Evolutionary conservation across 768 basidiomycete species (phyloP), one percentile per base, ranked within the genome.

Genomic region (Phanerodontia chrysosporium): DNA sequence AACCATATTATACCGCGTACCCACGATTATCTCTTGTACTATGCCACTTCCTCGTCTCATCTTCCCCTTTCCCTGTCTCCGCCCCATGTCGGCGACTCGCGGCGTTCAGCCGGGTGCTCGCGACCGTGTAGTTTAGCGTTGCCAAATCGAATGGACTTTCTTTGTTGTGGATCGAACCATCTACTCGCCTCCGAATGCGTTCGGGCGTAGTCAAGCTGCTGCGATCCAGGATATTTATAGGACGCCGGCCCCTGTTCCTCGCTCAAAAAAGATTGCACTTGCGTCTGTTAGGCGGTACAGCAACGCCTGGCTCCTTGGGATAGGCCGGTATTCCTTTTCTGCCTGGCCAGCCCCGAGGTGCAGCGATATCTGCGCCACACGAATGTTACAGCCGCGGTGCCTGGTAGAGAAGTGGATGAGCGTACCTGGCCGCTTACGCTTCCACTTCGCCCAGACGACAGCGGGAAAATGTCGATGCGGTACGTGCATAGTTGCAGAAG

Each of bases 371-470:
- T 89, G 60, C 6, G 49, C 25, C n/a, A n/a, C 18, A 46, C 21
- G 39, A 3, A 14, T 3, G n/a, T 60, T 32, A 42, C 30, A 39
- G 30, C 10, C 4, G 1, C 16, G 30, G n/a, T 22, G 29, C 10
- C 13, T 51, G 21, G 46, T 45, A 8, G 14, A 29, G 13, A 49
- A 3, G 29, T 22, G 51, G 54, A 18, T 21, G 13, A 16, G 4
- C 76, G 21, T 52, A 89, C 90, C 78, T 91, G 87, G 21, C 90
- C 91, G 58, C 83, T 89, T 28, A 93, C 86, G 22, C 84, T 77
- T 2, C 89, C 90, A 61, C 91, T 92, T 25, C 84, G 76, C 4
- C 90, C 90, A 61, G 87, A 91, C 1, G 84, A 76, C 7, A 93
- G 75, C 0, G 90, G 83, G 42, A 79, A 76, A 1, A 92, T 85